These are phyloP conservation scores for Echeveria elegans DNA, from an alignment of 164 flowering plant species.

Conservation along the genomic window DNA sequence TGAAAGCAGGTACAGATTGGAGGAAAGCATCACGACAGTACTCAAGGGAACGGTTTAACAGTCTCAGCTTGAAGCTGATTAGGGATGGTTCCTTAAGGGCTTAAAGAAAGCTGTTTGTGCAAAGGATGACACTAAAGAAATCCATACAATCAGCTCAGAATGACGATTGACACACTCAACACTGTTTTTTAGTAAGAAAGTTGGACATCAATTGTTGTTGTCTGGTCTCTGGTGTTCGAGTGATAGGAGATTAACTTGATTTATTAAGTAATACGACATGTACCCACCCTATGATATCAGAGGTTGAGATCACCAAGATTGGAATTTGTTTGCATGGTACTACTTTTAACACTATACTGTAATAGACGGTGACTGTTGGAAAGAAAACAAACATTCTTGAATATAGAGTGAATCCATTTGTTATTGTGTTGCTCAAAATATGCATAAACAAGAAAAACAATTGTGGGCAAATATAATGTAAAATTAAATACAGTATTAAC, in stretches of 20 bases:
- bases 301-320: background rate
- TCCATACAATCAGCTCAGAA: background rate
- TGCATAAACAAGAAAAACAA: no score
- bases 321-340: background rate
- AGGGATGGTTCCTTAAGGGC: conserved; percentile 51
- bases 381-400: background rate
- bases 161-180: background rate
- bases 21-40: conserved; percentile 89
- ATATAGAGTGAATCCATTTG: conserved; percentile 2
- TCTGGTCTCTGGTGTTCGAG: background rate
- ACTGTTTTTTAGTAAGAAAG: background rate
- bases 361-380: conserved; percentile 15
- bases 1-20: conserved; percentile 94
- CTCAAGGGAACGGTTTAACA: conserved; percentile 74
- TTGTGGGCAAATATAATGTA: no score
- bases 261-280: no score
- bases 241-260: no score
- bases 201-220: background rate
- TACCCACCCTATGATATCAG: no score
- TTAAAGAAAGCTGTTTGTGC: background rate
- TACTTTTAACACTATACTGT: conserved; percentile 23
- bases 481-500: no score
- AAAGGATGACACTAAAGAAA: no score
- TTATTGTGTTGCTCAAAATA: background rate
- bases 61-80: conserved; percentile 56